A percentile compares a stretch with the other conserved stretches of the same genome.
phyloP scores from a whole-genome alignment of 2,329 filamentous ascomycete genomes.

The Penicillium sp. region DNA sequence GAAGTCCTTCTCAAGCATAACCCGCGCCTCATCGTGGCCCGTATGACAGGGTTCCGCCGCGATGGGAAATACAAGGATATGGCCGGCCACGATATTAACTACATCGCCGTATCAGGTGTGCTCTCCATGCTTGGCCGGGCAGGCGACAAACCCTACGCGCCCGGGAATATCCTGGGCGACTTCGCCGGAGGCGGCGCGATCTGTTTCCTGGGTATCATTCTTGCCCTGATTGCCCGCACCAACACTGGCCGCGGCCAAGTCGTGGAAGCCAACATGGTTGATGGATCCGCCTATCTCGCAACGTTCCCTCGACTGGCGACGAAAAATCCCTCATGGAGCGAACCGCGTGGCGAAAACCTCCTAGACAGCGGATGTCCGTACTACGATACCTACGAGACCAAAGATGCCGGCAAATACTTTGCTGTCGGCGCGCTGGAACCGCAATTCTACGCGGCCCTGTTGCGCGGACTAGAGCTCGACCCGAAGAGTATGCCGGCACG shows the following conservation, averaged over 20 bases:
- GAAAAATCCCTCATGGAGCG: constrained; percentile 64
- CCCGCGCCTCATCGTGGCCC: constrained; percentile 74
- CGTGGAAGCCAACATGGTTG: constrained; percentile 96
- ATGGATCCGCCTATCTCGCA: constrained; percentile 77
- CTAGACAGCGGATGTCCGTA: constrained; percentile 85
- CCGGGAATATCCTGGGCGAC: constrained; percentile 82
- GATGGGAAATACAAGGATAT: constrained; percentile 83
- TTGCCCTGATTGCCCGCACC: constrained; percentile 71
- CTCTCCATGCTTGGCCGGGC: constrained; percentile 73
- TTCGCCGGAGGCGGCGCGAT: constrained; percentile 87
- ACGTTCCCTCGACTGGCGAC: constrained; percentile 72
- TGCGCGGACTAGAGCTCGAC: constrained; percentile 66
- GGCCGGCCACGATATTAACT: constrained; percentile 97
- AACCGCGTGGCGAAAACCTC: constrained; percentile 70
- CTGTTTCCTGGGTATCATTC: constrained; percentile 77
- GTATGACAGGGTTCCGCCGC: constrained; percentile 86
- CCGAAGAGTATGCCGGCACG: constrained; percentile 50
- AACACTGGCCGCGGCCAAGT: constrained; percentile 74
- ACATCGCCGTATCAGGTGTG: constrained; percentile 83
- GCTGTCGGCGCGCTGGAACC: constrained; percentile 90
- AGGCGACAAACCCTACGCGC: constrained; percentile 71
- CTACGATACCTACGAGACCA: constrained; percentile 87
- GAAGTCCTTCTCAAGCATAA: constrained; percentile 67
- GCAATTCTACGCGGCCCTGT: constrained; percentile 72
- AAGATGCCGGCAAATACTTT: constrained; percentile 71